Evolutionary conservation across 2,329 filamentous ascomycete species (phyloP).

Genomic region (Pseudogymnoascus sp.): DNA sequence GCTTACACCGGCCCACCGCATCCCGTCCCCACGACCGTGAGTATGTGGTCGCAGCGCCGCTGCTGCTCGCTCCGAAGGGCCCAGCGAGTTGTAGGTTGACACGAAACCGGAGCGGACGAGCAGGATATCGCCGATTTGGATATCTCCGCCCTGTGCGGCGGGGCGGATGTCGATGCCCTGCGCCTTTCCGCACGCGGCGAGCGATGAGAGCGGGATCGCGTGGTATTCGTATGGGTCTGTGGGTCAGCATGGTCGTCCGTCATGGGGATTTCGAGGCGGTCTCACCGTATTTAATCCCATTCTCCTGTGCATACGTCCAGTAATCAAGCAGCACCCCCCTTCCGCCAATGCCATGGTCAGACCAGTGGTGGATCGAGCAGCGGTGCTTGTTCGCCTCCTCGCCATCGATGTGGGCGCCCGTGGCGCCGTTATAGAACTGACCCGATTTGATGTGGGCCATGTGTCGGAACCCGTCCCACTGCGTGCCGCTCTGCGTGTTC

Average conservation of each 20-base stretch:
- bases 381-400: conserved; percentile 19
- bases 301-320: conserved; percentile 34
- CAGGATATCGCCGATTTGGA: conserved; percentile 45
- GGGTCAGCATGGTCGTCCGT: not conserved
- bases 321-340: conserved; percentile 47
- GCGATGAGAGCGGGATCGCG: conserved; percentile 20
- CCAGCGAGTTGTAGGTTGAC: conserved; percentile 28
- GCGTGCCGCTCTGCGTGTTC: conserved; percentile 50
- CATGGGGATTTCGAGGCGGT: not conserved
- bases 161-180: conserved; percentile 27
- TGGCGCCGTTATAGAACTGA: conserved; percentile 25
- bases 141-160: conserved; percentile 37
- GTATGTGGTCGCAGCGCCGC: conserved; percentile 31
- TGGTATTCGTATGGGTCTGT: conserved; percentile 25
- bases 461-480: conserved; percentile 50
- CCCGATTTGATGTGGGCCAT: conserved; percentile 19
- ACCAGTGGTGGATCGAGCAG: conserved; percentile 27
- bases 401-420: conserved; percentile 21
- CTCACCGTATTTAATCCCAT: conserved; percentile 29
- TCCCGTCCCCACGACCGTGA: conserved; percentile 29
- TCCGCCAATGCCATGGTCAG: conserved; percentile 42
- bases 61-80: conserved; percentile 30
- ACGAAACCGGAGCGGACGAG: conserved; percentile 43
- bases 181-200: conserved; percentile 21
- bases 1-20: conserved; percentile 40